Percentiles rank a stretch among this genome's conserved stretches.
Conservation (phyloP, 2,329 filamentous ascomycete genomes). For the Albifimbria verrucaria region DNA sequence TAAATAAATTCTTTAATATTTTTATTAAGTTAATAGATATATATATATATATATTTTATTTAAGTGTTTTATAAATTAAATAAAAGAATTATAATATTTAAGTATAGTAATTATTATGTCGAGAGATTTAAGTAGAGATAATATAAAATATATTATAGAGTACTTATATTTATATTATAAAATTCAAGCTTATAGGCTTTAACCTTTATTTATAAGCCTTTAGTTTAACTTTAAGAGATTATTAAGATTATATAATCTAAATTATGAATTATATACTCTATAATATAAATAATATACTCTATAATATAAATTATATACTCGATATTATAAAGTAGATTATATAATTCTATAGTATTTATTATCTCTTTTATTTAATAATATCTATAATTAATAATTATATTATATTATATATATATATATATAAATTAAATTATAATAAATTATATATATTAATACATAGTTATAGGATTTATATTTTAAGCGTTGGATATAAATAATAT, state of each 20-base stretch:
- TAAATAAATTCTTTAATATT: background rate
- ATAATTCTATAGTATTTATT: background rate
- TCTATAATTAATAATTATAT: background rate
- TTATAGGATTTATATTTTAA: background rate
- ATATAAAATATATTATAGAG: too few species aligned
- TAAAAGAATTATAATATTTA: background rate
- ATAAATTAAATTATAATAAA: background rate
- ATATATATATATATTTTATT: background rate
- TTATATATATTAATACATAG: background rate
- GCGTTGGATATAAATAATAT: conserved; percentile 2
- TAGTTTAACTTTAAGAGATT: background rate
- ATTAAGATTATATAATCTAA: background rate
- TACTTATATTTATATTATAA: background rate
- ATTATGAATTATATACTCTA: background rate
- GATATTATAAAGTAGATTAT: too few species aligned
- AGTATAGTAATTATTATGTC: background rate
- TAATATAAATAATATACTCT: too few species aligned
- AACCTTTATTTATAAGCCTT: background rate
- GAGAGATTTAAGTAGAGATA: background rate
- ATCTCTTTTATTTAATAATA: background rate
- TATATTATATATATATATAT: background rate
- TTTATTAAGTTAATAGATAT: background rate
- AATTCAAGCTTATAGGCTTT: background rate
- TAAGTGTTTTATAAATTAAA: conserved; percentile 1
- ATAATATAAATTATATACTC: too few species aligned